Percentiles rank a stretch among this genome's conserved stretches.
Conservation (phyloP, 1,139 yeast species). For the Sugiyamaella xylanicola region DNA sequence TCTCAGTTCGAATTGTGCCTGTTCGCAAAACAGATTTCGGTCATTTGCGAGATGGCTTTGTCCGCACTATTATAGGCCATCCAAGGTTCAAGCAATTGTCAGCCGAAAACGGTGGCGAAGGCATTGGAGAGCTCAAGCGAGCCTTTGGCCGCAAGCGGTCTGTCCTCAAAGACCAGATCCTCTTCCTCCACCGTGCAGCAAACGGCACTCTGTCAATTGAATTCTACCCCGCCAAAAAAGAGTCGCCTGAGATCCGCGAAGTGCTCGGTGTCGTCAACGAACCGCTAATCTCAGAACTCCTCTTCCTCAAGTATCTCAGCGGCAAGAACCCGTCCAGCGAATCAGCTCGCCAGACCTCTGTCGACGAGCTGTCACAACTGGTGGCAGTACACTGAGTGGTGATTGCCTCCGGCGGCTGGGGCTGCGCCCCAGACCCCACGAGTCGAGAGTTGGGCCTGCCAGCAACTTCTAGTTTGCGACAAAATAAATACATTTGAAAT, state of each 20-base stretch:
- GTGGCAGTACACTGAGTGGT: neutral
- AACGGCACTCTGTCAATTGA: slow-evolving; percentile 52
- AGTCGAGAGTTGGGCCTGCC: no score
- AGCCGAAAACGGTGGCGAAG: slow-evolving; percentile 39
- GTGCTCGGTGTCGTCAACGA: slow-evolving; percentile 42
- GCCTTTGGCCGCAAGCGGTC: slow-evolving; percentile 44
- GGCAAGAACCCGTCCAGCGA: slow-evolving; percentile 62
- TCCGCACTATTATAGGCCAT: slow-evolving; percentile 69
- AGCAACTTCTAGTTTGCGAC: no score
- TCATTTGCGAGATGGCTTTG: slow-evolving; percentile 86
- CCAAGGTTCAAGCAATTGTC: slow-evolving; percentile 43
- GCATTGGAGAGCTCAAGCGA: slow-evolving; percentile 42
- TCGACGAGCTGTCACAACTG: slow-evolving; percentile 12
- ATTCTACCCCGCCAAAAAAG: slow-evolving; percentile 44
- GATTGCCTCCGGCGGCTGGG: slow-evolving; percentile 1
- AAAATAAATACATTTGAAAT: no score
- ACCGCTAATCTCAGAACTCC: slow-evolving; percentile 54
- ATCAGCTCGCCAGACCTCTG: slow-evolving; percentile 36
- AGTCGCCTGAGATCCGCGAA: slow-evolving; percentile 42
- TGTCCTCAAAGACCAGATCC: slow-evolving; percentile 60
- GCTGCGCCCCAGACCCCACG: neutral
- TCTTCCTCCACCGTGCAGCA: slow-evolving; percentile 52
- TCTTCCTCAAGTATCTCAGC: slow-evolving; percentile 62
- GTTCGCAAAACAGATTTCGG: slow-evolving; percentile 86
- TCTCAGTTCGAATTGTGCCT: slow-evolving; percentile 78